Evolutionary conservation across 2,329 filamentous ascomycete species (phyloP).

Genomic region (Pestalotiopsis sp.): DNA sequence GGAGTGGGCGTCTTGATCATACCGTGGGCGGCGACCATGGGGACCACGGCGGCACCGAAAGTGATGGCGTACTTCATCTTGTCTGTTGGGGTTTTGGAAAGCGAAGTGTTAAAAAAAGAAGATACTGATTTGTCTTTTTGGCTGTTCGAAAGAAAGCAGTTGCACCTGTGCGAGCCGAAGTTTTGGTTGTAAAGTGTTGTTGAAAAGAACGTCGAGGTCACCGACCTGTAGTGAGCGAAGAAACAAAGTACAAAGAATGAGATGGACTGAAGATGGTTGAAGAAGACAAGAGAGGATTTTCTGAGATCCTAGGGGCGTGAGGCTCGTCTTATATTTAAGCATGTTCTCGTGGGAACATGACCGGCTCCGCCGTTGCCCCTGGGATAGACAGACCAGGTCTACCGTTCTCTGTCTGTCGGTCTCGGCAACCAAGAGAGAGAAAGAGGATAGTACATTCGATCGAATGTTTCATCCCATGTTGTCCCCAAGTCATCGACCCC

Average conservation of each 20-base stretch:
- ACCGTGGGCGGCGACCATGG: constrained; percentile 55
- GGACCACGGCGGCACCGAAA: constrained; percentile 17
- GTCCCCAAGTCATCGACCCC: not conserved
- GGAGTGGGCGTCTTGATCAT: constrained; percentile 50
- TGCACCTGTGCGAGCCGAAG: constrained; percentile 15
- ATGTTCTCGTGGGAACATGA: not conserved
- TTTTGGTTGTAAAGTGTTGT: not conserved
- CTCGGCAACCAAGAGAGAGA: not conserved
- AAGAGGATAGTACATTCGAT: no score
- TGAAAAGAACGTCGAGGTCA: constrained; percentile 19
- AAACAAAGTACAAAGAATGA: constrained; percentile 13
- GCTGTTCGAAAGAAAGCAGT: not conserved
- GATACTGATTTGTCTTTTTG: constrained; percentile 5
- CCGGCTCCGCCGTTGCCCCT: not conserved
- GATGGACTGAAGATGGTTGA: constrained; percentile 10
- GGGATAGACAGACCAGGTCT: not conserved
- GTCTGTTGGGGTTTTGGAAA: not conserved
- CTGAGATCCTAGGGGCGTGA: not conserved
- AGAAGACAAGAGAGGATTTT: not conserved
- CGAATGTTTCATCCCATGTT: constrained; percentile 10
- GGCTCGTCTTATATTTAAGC: constrained; percentile 12
- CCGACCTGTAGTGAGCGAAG: constrained; percentile 17
- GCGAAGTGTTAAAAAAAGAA: not conserved
- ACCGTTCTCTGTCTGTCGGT: not conserved
- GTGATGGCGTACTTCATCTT: constrained; percentile 23